Evolutionary conservation across 176 grass and related monocot species (phyloP), one percentile per base, ranked within the genome.

Genomic region (Chrysopogon serrulatus): DNA sequence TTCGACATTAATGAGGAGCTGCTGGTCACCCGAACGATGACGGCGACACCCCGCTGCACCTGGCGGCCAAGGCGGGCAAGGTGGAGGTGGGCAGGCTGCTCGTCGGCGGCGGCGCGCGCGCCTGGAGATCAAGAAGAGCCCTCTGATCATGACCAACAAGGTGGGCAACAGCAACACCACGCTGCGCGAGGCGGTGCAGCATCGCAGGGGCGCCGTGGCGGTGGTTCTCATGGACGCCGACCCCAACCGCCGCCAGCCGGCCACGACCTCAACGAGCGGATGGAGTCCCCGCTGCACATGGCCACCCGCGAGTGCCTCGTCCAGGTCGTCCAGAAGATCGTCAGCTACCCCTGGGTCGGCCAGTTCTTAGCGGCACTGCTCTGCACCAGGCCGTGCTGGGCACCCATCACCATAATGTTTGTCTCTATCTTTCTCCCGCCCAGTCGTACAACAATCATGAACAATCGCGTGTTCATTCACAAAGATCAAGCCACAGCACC

Each of bases 371-470:
- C 10, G 92, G 92, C 33, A 73, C 92, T 1, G 69, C 80, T 24
- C 82, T 94, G 31, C 92, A 91, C 45, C 86, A 91, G 79, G 89
- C 86, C 41, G 86, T 94, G 42, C 79, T 94, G 68, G 86, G 92
- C 35, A 86, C 89, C 24, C 89, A 94, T 78, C 86, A 69, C 63
- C 44, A 86, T 94, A 90, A 94, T n/a, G 82, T 13, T 61, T 42
- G 13, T 39, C 37, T n/a, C n/a, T n/a, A n/a, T n/a, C 5, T 36
- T n/a, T 44, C 7, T 68, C 40, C 12, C 36, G 12, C 5, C 5
- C 48, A 73, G 3, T 40, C 39, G 39, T 40, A 8, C 12, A 4
- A 8, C 14, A 34, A 5, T 7, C 19, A 19, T 53, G 45, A 17
- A n/a, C 27, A 34, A 12, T n/a, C n/a, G n/a, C n/a, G n/a, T n/a